Base-by-base conservation (phyloP, 176 grass and related monocot species). In the Thalia dealbata region DNA sequence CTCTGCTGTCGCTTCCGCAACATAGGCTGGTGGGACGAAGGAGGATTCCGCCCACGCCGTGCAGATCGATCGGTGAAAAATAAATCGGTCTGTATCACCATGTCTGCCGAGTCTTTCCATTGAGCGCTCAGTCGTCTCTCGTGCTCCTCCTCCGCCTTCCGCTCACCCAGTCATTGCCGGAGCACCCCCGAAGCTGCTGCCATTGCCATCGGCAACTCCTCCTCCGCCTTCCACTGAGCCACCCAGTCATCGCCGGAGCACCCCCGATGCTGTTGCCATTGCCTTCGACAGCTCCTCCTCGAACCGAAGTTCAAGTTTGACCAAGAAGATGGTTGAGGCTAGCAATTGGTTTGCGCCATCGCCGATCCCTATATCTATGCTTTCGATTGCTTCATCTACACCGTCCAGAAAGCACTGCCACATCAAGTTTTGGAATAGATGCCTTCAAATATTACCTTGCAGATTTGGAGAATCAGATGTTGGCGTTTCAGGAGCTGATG, bases 321-420 rank as follows among this genome's bases (percentile, higher is more conserved):
- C 73, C 14, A 32, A 26, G 29, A 78, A 54, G 32, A 79, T 93
- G 62, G 51, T 82, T 3, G 79, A 85, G 58, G 70, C 27, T 6
- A 73, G 79, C 64, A 70, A 75, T 35, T 89, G 75, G 83, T 89
- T 89, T 28, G 84, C 81, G 2, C 90, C 81, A 14, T 79, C 64
- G 60, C 68, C 78, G 3, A 48, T 93, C 52, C 81, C 86, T 12
- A 52, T 78, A 38, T 19, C 58, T 32, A 38, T 73, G 81, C 56
- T 92, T 1, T 45, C 43, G 3, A 21, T 59, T 7, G 80, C 81
- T 9, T 64, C 70, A 67, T 18, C 3, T 6, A n/a, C 45, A 10
- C 26, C 10, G 0, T 18, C 10, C 1, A 50, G 14, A 26, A 2
- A 43, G 45, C 64, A 72, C 44, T 21, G 19, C 29, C 19, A 35